A percentile compares a stretch with the other conserved stretches of the same genome.
Conservation (phyloP, 768 basidiomycete genomes). For the Termitomyces sp. region DNA sequence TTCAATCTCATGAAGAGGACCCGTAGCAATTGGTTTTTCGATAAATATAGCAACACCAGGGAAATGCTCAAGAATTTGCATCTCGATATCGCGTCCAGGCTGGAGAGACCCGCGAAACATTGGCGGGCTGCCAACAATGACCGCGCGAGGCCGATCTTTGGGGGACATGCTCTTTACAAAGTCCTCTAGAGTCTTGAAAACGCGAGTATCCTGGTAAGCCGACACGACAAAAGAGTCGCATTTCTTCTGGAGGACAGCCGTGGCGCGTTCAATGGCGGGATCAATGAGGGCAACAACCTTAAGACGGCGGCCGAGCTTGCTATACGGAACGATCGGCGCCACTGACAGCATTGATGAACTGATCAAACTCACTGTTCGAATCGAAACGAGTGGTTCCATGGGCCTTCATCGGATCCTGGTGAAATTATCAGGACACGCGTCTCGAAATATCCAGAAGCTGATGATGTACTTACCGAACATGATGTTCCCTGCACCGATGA, state of each 20-base stretch:
- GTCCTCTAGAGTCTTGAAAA: slow-evolving; percentile 81
- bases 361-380: slow-evolving; percentile 64
- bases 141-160: slow-evolving; percentile 66
- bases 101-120: slow-evolving; percentile 81
- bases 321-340: slow-evolving; percentile 19
- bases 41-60: slow-evolving; percentile 86
- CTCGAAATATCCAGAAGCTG: neutral
- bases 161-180: slow-evolving; percentile 67
- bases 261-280: slow-evolving; percentile 78
- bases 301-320: slow-evolving; percentile 93
- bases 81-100: slow-evolving; percentile 78
- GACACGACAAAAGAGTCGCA: slow-evolving; percentile 89
- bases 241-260: slow-evolving; percentile 80
- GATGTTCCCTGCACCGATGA: slow-evolving; percentile 95
- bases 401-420: slow-evolving; percentile 79
- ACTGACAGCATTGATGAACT: slow-evolving; percentile 8
- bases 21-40: slow-evolving; percentile 90
- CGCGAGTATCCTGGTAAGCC: slow-evolving; percentile 85
- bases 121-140: slow-evolving; percentile 90
- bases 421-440: neutral
- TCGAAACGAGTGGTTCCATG: slow-evolving; percentile 92
- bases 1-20: slow-evolving; percentile 58
- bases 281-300: slow-evolving; percentile 95
- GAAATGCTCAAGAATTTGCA: slow-evolving; percentile 82
- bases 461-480: slow-evolving; percentile 73